Evolutionary conservation across 331 rosid genomes (phyloP).

Genomic region (Pyracantha coccinea): DNA sequence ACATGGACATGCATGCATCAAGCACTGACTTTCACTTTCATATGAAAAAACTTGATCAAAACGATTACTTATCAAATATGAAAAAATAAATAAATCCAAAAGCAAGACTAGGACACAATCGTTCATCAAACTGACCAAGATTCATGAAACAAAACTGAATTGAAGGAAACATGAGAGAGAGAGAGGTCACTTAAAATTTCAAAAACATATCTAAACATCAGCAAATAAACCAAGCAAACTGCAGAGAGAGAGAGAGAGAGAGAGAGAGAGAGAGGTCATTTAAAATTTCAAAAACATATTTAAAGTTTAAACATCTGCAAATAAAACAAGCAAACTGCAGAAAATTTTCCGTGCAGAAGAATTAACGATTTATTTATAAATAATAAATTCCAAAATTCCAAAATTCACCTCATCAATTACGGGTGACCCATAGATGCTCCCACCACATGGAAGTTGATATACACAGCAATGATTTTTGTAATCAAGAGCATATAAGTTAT

Average conservation of each 20-base stretch:
- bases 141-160: neutral
- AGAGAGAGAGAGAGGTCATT: neutral
- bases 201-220: neutral
- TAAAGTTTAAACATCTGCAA: neutral
- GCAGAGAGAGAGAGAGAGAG: neutral
- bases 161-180: neutral
- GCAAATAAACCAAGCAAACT: neutral
- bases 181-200: neutral
- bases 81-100: neutral
- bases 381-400: slow-evolving; percentile 7
- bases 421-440: slow-evolving; percentile 88
- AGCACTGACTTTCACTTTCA: neutral
- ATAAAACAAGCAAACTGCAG: neutral
- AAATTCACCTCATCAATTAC: slow-evolving; percentile 73
- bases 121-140: neutral
- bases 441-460: slow-evolving; percentile 68
- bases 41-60: neutral
- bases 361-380: neutral
- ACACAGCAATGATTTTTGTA: slow-evolving; percentile 61
- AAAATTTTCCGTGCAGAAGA: neutral
- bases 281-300: neutral
- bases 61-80: neutral
- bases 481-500: slow-evolving; percentile 80
- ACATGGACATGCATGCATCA: neutral
- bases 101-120: neutral